phyloP scores from a whole-genome alignment of 768 basidiomycete species.

The Mycena floridula region DNA sequence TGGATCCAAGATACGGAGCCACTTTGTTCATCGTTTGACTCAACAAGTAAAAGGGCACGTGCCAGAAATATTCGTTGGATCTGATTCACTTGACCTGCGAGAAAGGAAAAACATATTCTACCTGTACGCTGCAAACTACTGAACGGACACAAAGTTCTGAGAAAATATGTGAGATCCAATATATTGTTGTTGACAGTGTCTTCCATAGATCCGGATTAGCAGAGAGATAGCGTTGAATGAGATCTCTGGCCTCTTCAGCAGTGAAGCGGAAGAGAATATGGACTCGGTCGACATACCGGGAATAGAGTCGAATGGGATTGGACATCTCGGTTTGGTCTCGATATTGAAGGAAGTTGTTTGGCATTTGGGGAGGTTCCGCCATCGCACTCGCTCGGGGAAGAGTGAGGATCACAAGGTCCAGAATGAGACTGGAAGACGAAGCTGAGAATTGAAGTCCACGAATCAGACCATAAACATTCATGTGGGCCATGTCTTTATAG shows the following conservation, averaged over 20 bases:
- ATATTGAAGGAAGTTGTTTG: conserved; percentile 97
- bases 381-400: conserved; percentile 97
- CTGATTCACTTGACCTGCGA: no score
- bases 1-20: no score
- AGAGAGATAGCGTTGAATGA: conserved; percentile 95
- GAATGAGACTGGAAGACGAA: conserved; percentile 93
- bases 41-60: no score
- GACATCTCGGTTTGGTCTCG: conserved; percentile 94
- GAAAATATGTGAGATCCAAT: no score
- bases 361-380: conserved; percentile 96
- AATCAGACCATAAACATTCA: conserved; percentile 94
- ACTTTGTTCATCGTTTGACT: no score
- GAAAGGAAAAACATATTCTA: no score
- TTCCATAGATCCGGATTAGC: conserved; percentile 99
- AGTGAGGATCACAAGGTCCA: conserved; percentile 93
- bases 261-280: conserved; percentile 98
- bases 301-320: conserved; percentile 97
- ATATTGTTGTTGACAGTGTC: conserved; percentile 99
- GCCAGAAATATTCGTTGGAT: no score
- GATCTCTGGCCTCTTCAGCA: conserved; percentile 93
- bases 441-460: conserved; percentile 97
- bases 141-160: no score
- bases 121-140: no score
- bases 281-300: conserved; percentile 90
- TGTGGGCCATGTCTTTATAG: conserved; percentile 97